Percentiles rank a stretch among this genome's conserved stretches.
Conservation (phyloP, 257 asterid species). For the Cynanchum wilfordii region DNA sequence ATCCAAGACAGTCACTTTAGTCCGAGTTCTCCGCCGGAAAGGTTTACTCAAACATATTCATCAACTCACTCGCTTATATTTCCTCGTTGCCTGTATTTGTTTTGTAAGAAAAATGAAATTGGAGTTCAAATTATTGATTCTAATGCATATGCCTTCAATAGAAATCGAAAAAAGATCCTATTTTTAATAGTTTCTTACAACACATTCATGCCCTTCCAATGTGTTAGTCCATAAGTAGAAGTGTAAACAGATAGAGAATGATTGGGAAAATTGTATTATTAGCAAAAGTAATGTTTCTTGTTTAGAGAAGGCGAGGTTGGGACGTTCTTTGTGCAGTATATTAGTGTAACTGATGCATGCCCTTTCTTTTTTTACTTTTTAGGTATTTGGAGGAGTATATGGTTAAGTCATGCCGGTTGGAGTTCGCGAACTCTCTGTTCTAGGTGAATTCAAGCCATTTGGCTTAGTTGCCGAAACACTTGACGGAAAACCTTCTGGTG, state of each 20-base stretch:
- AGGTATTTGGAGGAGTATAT: background rate
- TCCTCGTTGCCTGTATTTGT: background rate
- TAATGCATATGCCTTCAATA: background rate
- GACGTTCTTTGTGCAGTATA: background rate
- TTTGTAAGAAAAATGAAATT: background rate
- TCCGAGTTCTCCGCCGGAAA: background rate
- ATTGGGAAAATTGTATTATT: background rate
- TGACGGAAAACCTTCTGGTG: constrained; percentile 47
- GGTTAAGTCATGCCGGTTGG: constrained; percentile 40
- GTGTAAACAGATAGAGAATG: background rate
- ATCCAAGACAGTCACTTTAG: background rate
- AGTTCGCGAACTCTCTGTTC: constrained; percentile 57
- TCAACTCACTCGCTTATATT: background rate
- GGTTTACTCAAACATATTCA: background rate
- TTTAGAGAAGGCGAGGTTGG: background rate
- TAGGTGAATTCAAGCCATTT: constrained; percentile 66
- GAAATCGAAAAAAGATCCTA: background rate
- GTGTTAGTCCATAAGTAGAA: background rate
- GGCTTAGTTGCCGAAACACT: constrained; percentile 70
- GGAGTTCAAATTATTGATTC: background rate
- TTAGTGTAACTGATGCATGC: background rate
- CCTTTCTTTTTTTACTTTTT: background rate
- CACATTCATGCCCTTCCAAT: background rate
- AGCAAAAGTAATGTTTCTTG: background rate
- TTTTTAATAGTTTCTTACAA: background rate